Percentiles rank a stretch among this genome's conserved stretches.
phyloP scores from a whole-genome alignment of 1,139 yeast species.

The Geotrichum klebahnii region DNA sequence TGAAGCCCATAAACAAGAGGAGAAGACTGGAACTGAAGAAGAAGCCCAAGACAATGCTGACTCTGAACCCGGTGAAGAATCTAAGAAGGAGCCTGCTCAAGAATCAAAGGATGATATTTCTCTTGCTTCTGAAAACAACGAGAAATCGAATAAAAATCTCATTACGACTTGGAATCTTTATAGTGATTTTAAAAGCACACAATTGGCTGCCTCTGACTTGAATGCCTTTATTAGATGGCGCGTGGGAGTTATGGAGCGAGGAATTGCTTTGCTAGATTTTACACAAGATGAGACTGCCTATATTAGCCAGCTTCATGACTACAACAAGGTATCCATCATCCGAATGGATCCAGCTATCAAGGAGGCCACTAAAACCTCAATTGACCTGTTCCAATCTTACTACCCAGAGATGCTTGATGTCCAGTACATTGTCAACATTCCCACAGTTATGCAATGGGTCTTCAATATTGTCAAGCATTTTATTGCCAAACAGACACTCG shows the following conservation, averaged over 20 bases:
- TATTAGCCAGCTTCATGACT: slow-evolving; percentile 83
- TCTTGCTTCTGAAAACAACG: background rate
- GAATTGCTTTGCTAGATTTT: slow-evolving; percentile 62
- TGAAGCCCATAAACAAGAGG: slow-evolving; percentile 42
- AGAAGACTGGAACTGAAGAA: slow-evolving; percentile 36
- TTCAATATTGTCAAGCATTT: slow-evolving; percentile 55
- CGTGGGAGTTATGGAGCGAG: slow-evolving; percentile 82
- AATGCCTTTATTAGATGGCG: slow-evolving; percentile 77
- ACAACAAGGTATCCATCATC: slow-evolving; percentile 67
- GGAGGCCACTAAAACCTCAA: slow-evolving; percentile 62
- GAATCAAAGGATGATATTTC: background rate
- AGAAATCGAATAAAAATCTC: slow-evolving; percentile 1
- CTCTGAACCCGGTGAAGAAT: slow-evolving; percentile 1
- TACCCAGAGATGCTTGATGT: slow-evolving; percentile 75
- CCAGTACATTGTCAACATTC: slow-evolving; percentile 78
- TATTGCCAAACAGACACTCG: slow-evolving; percentile 62
- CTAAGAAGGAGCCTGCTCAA: background rate
- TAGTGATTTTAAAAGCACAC: slow-evolving; percentile 63
- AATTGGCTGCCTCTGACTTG: slow-evolving; percentile 57
- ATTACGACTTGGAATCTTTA: slow-evolving; percentile 81
- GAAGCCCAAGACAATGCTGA: slow-evolving; percentile 20
- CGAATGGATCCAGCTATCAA: slow-evolving; percentile 67
- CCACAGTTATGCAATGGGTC: slow-evolving; percentile 72
- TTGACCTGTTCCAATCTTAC: slow-evolving; percentile 65
- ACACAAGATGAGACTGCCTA: slow-evolving; percentile 46